Conservation (phyloP, 1,284 basidiomycete genomes). For the Boletus sp. region DNA sequence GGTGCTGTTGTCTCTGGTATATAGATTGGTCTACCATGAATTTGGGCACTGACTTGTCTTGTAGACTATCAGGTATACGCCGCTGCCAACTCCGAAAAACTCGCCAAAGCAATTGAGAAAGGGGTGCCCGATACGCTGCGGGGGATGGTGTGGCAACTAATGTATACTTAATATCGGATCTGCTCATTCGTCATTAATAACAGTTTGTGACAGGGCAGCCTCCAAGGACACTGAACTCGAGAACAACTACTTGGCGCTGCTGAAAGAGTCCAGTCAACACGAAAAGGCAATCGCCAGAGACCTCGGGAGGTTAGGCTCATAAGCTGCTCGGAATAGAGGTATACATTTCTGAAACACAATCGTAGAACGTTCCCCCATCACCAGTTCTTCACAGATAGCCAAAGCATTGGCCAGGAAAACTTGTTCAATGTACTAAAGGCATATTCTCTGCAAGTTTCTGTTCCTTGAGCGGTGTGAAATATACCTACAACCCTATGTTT, state of each 20-base stretch:
- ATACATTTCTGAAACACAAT: slow-evolving; percentile 14
- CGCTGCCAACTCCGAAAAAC: slow-evolving; percentile 67
- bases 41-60: slow-evolving; percentile 6
- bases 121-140: slow-evolving; percentile 85
- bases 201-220: slow-evolving; percentile 56
- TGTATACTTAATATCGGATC: slow-evolving; percentile 48
- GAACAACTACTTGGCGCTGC: slow-evolving; percentile 74
- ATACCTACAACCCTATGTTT: slow-evolving; percentile 18
- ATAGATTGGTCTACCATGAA: slow-evolving; percentile 9
- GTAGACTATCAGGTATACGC: slow-evolving; percentile 85
- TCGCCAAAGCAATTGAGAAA: slow-evolving; percentile 87
- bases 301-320: slow-evolving; percentile 61
- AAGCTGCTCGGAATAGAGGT: slow-evolving; percentile 2
- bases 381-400: slow-evolving; percentile 89
- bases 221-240: slow-evolving; percentile 90
- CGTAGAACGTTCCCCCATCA: slow-evolving; percentile 93
- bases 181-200: slow-evolving; percentile 11
- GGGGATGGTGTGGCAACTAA: slow-evolving; percentile 98
- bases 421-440: slow-evolving; percentile 97
- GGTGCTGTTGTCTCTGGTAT: slow-evolving; percentile 86
- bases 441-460: slow-evolving; percentile 72
- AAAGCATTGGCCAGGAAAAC: slow-evolving; percentile 93
- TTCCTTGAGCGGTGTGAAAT: slow-evolving; percentile 1
- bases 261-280: slow-evolving; percentile 83
- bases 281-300: slow-evolving; percentile 95